Base-by-base conservation (phyloP, 306 rosid genomes). In the Malus orientalis region DNA sequence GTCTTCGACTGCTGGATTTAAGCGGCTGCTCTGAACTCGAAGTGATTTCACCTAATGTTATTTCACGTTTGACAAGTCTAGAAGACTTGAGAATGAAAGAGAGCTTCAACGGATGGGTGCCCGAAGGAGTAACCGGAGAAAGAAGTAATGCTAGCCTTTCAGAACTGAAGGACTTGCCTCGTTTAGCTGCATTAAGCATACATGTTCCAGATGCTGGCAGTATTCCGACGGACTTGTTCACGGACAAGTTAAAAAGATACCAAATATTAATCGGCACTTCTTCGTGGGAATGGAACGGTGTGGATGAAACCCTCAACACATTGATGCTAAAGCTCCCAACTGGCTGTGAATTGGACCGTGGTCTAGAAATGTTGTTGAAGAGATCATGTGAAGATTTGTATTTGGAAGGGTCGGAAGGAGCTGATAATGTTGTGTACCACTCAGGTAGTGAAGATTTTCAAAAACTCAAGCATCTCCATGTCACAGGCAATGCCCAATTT, bases 1-100 rank as follows among this genome's bases (percentile, higher is more conserved):
- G 72, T 30, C 74, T 89, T 2, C 83, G 54, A 42, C 33, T 85
- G 74, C 59, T 89, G 27, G 87, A 89, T 77, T 73, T 87, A 32
- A 69, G 71, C 1, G 22, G 38, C 85, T 36, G 91, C 45, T 76
- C 33, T 8, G 45, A 81, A 22, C 89, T 89, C 32, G 6, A 3
- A 76, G 73, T 47, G 19, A 82, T 87, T 70, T 82, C 81, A 15
- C 67, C 78, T 36, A 1, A 49, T 84, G 1, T 4, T 6, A 36
- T 85, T 36, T 84, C 88, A 27, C 45, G 74, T 14, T 71, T 89
- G 71, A 76, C 3, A 51, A 36, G 32, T 45, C 73, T 89, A 73
- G 84, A 82, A 69, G 87, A 87, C 23, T 36, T 89, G 65, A 71
- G 82, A 57, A 80, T 84, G 85, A 12, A 1, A 11, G 51, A 76